phyloP scores from a whole-genome alignment of 768 basidiomycete species.

The Amanita molliuscula region DNA sequence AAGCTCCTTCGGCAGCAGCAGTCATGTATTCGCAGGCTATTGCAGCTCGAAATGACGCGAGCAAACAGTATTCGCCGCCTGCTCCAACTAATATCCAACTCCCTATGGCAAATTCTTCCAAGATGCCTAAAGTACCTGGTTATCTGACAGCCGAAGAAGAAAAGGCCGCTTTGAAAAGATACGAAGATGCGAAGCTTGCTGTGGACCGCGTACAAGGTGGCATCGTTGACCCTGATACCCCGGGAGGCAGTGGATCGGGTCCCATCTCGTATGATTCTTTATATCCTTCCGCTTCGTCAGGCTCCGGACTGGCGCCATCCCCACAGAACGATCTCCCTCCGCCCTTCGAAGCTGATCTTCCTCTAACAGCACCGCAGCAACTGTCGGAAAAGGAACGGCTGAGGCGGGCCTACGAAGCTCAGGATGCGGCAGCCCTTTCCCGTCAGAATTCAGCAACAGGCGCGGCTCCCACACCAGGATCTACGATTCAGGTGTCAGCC shows the following conservation, averaged over 20 bases:
- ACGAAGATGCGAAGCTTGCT: constrained; percentile 62
- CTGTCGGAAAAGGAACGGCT: constrained; percentile 63
- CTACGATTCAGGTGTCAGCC: neutral
- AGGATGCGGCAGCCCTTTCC: constrained; percentile 43
- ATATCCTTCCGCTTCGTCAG: constrained; percentile 30
- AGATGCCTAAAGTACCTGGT: constrained; percentile 22
- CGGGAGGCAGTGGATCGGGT: constrained; percentile 14
- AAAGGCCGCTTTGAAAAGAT: constrained; percentile 58
- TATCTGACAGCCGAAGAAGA: constrained; percentile 64
- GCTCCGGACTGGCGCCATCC: constrained; percentile 16
- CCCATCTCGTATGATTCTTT: constrained; percentile 57
- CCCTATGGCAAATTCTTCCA: neutral
- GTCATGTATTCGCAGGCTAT: constrained; percentile 24
- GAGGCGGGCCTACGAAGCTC: constrained; percentile 52
- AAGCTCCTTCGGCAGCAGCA: constrained; percentile 13
- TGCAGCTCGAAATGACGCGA: constrained; percentile 18
- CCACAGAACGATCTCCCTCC: constrained; percentile 34
- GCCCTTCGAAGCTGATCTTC: constrained; percentile 37
- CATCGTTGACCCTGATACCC: constrained; percentile 14
- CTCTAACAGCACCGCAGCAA: constrained; percentile 23
- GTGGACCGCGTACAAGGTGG: constrained; percentile 48
- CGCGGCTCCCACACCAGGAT: constrained; percentile 12
- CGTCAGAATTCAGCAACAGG: constrained; percentile 16
- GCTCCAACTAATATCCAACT: neutral
- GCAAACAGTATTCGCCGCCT: constrained; percentile 10